These are phyloP conservation scores for Aspergillus sp. DNA, from an alignment of 2,329 filamentous ascomycete genomes.

Conservation along the genomic window DNA sequence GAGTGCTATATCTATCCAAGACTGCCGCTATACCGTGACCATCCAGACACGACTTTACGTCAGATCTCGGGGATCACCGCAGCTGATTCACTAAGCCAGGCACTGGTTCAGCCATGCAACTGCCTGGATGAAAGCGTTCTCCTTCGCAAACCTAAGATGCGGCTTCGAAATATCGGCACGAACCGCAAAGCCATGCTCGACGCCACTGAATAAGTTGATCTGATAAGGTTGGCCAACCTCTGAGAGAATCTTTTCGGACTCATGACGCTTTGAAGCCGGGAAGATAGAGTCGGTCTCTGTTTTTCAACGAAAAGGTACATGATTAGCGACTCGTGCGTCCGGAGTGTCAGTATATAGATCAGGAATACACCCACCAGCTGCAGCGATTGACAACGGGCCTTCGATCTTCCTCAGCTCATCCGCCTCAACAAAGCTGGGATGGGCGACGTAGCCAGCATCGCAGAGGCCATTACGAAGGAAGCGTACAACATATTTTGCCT, in stretches of 20 bases:
- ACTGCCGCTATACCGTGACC: not conserved
- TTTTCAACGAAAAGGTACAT: not conserved
- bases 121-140: conserved; percentile 73
- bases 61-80: not conserved
- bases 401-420: conserved; percentile 17
- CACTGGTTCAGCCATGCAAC: conserved; percentile 59
- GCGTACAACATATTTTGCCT: conserved; percentile 48
- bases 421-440: conserved; percentile 19
- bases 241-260: conserved; percentile 58
- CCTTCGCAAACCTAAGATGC: conserved; percentile 65
- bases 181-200: conserved; percentile 71
- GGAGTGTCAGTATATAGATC: not conserved
- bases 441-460: conserved; percentile 20
- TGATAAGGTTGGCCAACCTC: conserved; percentile 61
- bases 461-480: conserved; percentile 11
- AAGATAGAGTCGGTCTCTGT: conserved; percentile 60
- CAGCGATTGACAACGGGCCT: conserved; percentile 14
- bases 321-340: no score
- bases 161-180: conserved; percentile 60
- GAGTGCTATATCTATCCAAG: not conserved
- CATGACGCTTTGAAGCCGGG: conserved; percentile 58
- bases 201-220: conserved; percentile 68
- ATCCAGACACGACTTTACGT: not conserved
- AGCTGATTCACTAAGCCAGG: not conserved
- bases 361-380: not conserved